These are phyloP conservation scores for Coemansia erecta DNA, from an alignment of 192 early-diverging fungal species.

Conservation along the genomic window DNA sequence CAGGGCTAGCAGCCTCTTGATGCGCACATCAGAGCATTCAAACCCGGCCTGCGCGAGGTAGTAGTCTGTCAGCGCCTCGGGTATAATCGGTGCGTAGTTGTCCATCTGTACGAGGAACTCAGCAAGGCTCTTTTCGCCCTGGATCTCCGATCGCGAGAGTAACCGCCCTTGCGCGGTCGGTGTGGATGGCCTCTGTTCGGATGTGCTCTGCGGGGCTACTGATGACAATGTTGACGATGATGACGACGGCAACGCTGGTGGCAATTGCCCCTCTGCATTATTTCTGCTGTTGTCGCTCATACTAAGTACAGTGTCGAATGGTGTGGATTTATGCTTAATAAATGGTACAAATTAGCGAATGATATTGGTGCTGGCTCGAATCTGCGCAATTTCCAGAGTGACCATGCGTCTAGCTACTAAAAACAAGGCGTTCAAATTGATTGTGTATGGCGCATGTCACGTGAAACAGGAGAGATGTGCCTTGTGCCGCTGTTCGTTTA, in stretches of 20 bases:
- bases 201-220: not conserved
- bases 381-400: too few relatives aligned
- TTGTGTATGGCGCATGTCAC: too few relatives aligned
- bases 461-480: too few relatives aligned
- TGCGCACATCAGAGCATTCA: conserved; percentile 64
- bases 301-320: too few relatives aligned
- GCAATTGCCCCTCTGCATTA: not conserved
- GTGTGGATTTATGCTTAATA: not conserved
- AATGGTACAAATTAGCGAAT: too few relatives aligned
- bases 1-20: conserved; percentile 67
- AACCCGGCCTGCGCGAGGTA: conserved; percentile 71
- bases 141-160: conserved; percentile 42
- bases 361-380: too few relatives aligned
- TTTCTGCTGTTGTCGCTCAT: not conserved
- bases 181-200: conserved; percentile 16
- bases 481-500: too few relatives aligned
- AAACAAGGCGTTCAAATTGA: too few relatives aligned
- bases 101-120: conserved; percentile 86
- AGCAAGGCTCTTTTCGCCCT: conserved; percentile 72
- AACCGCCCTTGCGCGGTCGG: conserved; percentile 19
- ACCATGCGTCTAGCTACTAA: too few relatives aligned
- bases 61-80: conserved; percentile 93
- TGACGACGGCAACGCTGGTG: too few relatives aligned
- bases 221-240: not conserved
- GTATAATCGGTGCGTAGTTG: conserved; percentile 68